These are phyloP conservation scores for Wickerhamomyces sp. DNA, from an alignment of 1,139 yeast species.

Conservation along the genomic window DNA sequence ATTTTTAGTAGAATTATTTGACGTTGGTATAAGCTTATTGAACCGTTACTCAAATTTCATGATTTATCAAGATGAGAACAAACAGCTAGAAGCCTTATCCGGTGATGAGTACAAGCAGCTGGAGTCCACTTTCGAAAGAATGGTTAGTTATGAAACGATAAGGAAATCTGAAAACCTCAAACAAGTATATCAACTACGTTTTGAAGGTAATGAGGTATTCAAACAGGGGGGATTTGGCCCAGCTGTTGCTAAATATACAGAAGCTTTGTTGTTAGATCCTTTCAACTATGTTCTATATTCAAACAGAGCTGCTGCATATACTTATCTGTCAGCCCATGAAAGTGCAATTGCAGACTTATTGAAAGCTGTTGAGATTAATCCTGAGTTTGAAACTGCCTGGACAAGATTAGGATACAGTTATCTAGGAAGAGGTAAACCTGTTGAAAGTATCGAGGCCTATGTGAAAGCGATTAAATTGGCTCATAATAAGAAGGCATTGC, in stretches of 20 bases:
- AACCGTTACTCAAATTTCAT: slow-evolving; percentile 12
- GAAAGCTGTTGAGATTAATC: slow-evolving; percentile 27
- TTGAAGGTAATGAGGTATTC: slow-evolving; percentile 29
- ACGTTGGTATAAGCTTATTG: slow-evolving; percentile 4
- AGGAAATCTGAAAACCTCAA: slow-evolving; percentile 2
- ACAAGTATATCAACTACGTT: slow-evolving; percentile 20
- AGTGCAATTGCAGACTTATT: slow-evolving; percentile 31
- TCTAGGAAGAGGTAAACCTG: slow-evolving; percentile 30
- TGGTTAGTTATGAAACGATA: neutral
- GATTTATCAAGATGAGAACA: slow-evolving; percentile 9
- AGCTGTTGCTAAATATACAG: slow-evolving; percentile 32
- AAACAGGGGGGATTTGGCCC: slow-evolving; percentile 27
- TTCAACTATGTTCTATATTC: slow-evolving; percentile 27
- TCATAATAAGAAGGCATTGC: slow-evolving; percentile 8
- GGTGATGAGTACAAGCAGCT: neutral
- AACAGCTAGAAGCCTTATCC: neutral
- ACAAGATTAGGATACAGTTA: slow-evolving; percentile 31
- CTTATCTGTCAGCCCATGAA: slow-evolving; percentile 28
- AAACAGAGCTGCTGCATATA: slow-evolving; percentile 35
- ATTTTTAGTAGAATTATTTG: slow-evolving; percentile 1
- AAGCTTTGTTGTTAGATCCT: slow-evolving; percentile 30
- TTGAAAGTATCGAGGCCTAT: slow-evolving; percentile 29
- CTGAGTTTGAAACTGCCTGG: slow-evolving; percentile 32
- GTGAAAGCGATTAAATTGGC: slow-evolving; percentile 28
- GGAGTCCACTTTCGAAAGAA: neutral